These are phyloP conservation scores for Dioscorea dumetorum DNA, from an alignment of 106 monocot genomes.

Conservation along the genomic window DNA sequence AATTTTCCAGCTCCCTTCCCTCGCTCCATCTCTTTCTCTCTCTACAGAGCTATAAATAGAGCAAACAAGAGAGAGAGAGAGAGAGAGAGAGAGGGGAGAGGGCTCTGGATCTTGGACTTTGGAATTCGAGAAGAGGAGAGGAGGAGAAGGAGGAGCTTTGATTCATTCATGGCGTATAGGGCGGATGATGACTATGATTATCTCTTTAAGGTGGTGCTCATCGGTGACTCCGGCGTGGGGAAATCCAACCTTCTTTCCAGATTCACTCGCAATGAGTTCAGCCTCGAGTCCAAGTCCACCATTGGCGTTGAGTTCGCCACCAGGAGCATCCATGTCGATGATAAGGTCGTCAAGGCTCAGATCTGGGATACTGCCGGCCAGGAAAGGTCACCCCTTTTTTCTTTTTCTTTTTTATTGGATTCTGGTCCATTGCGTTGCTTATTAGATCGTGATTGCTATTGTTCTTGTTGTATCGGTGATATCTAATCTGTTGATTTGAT, in stretches of 20 bases:
- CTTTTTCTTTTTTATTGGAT: not conserved
- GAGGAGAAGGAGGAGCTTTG: too few species aligned
- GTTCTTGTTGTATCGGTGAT: too few species aligned
- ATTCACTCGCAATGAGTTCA: conserved; percentile 77
- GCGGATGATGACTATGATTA: conserved; percentile 56
- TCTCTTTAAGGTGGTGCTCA: conserved; percentile 75
- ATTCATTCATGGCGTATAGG: conserved; percentile 23
- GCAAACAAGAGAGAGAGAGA: too few species aligned
- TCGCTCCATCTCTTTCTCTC: not conserved
- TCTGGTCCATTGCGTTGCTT: not conserved
- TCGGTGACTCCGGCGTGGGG: conserved; percentile 59
- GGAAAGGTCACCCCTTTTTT: conserved; percentile 38
- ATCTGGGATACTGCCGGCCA: conserved; percentile 95
- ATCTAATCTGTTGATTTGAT: too few species aligned
- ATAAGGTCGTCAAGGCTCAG: conserved; percentile 83
- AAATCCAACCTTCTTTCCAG: conserved; percentile 48
- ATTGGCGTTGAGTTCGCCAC: conserved; percentile 81
- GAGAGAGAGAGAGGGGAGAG: not conserved
- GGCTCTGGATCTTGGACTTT: not conserved
- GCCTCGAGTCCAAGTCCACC: conserved; percentile 87
- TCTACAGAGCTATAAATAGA: not conserved
- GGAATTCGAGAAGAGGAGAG: too few species aligned
- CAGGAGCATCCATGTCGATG: conserved; percentile 55
- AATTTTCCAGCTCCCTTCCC: not conserved
- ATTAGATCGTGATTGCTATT: too few species aligned